Base-by-base conservation (phyloP, 2,329 filamentous ascomycete species). In the Sordariomycetes sp. region DNA sequence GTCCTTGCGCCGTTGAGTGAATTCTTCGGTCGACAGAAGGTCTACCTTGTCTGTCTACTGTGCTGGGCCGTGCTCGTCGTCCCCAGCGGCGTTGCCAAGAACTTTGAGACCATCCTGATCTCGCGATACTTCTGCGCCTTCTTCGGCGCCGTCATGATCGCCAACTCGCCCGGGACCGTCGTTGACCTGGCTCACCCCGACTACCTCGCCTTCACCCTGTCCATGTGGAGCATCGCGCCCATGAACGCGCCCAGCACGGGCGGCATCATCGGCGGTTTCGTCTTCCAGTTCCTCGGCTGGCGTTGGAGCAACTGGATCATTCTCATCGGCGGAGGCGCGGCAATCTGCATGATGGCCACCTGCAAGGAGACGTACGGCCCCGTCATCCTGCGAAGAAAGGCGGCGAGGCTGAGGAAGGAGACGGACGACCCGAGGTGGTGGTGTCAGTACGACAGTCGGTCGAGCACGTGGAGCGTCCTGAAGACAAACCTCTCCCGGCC, bases 281-380 rank as follows among this genome's bases (percentile, higher is more conserved):
- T 59, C 14, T 63, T 50, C 43, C 68, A 87, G 54, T 77, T 82
- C 42, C 63, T 92, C 3, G 86, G 86, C 9, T 95, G 88, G 88
- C 64, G 87, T 20, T 94, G 86, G 86, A 81, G 80, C 24, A 83
- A 84, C 49, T 94, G 85, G 82, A 68, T 92, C 15, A 72, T 80
- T 8, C 59, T 90, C 47, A 88, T 93, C 33, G 66, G 86, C 8
- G 72, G 73, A 1, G 84, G 73, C 1, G 64, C 70, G 1, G 75
- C 75, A 0, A 71, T 79, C 37, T 40, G 70, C 15, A 58, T 79
- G 42, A 70, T 86, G 44, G 50, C 66, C 3, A 63, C 72, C 2
- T 64, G 83, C 31, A 72, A 72, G 40, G 86, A 94, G 58, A 90
- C 85, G 0, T 93, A 93, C 46, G 72, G 76, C 1, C 86, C 85